Conservation (phyloP, 1,139 yeast genomes). For the Hanseniaspora uvarum region DNA sequence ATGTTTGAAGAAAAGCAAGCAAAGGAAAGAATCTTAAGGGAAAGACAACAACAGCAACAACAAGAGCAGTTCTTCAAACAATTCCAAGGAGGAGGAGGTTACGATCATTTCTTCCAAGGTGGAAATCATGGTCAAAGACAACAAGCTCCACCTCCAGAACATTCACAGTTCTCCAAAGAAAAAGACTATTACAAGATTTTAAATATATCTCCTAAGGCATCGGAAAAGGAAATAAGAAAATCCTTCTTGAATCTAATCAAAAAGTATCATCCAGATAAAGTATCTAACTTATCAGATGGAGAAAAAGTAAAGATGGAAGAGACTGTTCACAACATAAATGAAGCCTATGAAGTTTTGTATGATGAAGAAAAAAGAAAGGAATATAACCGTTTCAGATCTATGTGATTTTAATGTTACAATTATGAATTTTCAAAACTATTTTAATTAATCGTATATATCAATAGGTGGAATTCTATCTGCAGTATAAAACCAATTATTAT, state of each 20-base stretch:
- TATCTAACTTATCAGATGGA: constrained; percentile 47
- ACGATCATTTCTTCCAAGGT: constrained; percentile 40
- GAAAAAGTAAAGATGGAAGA: constrained; percentile 66
- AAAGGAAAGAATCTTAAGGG: constrained; percentile 14
- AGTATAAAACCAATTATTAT: constrained; percentile 89
- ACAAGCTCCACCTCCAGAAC: constrained; percentile 34
- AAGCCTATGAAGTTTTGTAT: constrained; percentile 79
- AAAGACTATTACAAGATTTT: constrained; percentile 74
- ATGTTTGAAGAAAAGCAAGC: constrained; percentile 16
- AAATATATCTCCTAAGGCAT: constrained; percentile 59
- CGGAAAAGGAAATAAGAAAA: constrained; percentile 61
- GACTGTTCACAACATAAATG: constrained; percentile 86
- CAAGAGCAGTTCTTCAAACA: constrained; percentile 38
- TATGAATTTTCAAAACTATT: constrained; percentile 4
- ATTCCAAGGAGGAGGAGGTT: constrained; percentile 38
- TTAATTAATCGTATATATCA: constrained; percentile 66
- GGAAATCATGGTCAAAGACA: constrained; percentile 36
- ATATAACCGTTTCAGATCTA: constrained; percentile 43
- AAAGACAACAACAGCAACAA: constrained; percentile 21
- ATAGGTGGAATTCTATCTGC: constrained; percentile 91
- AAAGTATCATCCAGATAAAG: constrained; percentile 86
- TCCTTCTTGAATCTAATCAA: constrained; percentile 73
- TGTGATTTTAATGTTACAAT: not conserved
- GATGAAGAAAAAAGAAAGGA: constrained; percentile 53
- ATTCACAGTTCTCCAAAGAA: constrained; percentile 32